Percentiles rank a stretch among this genome's conserved stretches.
Evolutionary conservation across 1,284 basidiomycete genomes (phyloP).

Genomic region (Leccinum subrobustum): DNA sequence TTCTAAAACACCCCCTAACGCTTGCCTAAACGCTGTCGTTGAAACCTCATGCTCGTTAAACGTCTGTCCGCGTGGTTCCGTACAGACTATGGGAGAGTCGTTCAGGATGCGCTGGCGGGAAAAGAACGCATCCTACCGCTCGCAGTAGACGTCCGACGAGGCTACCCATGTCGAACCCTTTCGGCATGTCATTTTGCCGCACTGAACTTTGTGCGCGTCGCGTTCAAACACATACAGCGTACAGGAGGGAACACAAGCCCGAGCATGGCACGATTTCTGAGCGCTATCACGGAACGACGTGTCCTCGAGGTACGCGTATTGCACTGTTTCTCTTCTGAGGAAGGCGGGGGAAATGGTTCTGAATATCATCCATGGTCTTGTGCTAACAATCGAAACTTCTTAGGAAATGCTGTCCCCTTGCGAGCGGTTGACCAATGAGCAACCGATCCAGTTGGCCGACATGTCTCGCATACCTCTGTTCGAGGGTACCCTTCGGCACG

Average conservation of each 20-base stretch:
- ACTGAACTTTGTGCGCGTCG: constrained; percentile 27
- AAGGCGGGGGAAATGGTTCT: neutral
- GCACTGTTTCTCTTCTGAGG: neutral
- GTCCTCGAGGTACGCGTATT: constrained; percentile 21
- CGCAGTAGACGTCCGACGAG: neutral
- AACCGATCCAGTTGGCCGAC: constrained; percentile 17
- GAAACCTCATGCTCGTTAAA: constrained; percentile 17
- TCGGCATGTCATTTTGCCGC: constrained; percentile 24
- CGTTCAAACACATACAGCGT: constrained; percentile 39
- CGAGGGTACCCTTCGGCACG: constrained; percentile 18
- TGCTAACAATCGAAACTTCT: constrained; percentile 5
- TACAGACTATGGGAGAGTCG: constrained; percentile 3
- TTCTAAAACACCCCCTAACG: neutral
- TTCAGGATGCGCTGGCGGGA: constrained; percentile 26
- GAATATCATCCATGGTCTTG: neutral
- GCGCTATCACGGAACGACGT: constrained; percentile 10
- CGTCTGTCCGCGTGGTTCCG: constrained; percentile 15
- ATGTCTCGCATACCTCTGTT: constrained; percentile 26
- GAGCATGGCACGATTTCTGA: constrained; percentile 31
- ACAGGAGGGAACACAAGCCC: constrained; percentile 26
- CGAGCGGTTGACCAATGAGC: constrained; percentile 9
- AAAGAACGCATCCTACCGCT: constrained; percentile 26
- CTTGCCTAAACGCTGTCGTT: neutral
- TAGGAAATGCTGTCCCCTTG: constrained; percentile 23
- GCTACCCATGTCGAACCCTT: constrained; percentile 7